These are phyloP conservation scores for Penicillium sp. DNA, from an alignment of 2,329 filamentous ascomycete species.

Conservation along the genomic window DNA sequence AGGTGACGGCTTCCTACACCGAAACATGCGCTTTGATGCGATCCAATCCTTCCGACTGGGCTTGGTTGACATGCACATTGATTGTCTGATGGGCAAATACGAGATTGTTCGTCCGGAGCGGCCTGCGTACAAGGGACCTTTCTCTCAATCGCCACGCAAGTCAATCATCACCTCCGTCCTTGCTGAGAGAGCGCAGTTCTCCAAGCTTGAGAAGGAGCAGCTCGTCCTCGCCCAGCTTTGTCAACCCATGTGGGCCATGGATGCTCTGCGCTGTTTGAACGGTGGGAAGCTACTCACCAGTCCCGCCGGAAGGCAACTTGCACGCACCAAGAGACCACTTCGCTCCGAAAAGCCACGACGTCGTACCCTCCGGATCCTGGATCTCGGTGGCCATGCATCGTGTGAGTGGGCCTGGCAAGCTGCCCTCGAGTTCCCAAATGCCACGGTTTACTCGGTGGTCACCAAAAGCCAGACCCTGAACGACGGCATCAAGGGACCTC, in stretches of 20 bases:
- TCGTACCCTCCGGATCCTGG: conserved; percentile 65
- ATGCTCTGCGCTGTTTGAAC: conserved; percentile 58
- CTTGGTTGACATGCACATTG: conserved; percentile 66
- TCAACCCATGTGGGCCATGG: conserved; percentile 58
- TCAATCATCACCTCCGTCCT: conserved; percentile 60
- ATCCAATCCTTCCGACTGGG: conserved; percentile 78
- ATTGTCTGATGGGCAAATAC: conserved; percentile 79
- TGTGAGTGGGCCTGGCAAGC: conserved; percentile 97
- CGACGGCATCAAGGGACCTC: conserved; percentile 71
- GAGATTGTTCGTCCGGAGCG: conserved; percentile 67
- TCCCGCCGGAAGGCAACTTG: conserved; percentile 42
- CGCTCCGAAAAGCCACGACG: conserved; percentile 20
- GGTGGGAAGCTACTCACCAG: conserved; percentile 58
- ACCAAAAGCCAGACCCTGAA: conserved; percentile 70
- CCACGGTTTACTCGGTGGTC: conserved; percentile 82
- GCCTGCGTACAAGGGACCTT: conserved; percentile 65
- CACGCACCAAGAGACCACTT: conserved; percentile 22
- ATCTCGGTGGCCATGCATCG: conserved; percentile 76
- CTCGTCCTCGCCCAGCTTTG: conserved; percentile 70
- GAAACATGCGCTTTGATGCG: conserved; percentile 79
- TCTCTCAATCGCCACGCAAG: conserved; percentile 68
- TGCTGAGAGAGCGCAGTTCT: conserved; percentile 41
- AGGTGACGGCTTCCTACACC: conserved; percentile 77
- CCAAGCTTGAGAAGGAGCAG: conserved; percentile 64
- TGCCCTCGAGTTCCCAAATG: conserved; percentile 76